Percentiles rank a stretch among this genome's conserved stretches.
phyloP scores from a whole-genome alignment of 2,329 filamentous ascomycete species.

The Talaromyces sp. region DNA sequence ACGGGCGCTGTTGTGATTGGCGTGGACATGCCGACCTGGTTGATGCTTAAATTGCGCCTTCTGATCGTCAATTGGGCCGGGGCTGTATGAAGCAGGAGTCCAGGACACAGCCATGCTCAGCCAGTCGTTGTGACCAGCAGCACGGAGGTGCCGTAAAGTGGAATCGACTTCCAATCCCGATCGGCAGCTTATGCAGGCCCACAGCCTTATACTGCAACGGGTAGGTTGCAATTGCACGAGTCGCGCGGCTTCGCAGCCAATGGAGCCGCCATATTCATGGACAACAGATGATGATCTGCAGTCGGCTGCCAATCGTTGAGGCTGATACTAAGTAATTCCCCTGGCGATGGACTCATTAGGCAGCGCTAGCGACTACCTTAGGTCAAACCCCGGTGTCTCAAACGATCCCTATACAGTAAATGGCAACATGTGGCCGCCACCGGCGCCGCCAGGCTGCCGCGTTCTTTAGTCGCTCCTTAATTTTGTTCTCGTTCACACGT shows the following conservation, averaged over 20 bases:
- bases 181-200: neutral
- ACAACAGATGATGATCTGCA: neutral
- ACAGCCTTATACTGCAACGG: neutral
- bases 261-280: neutral
- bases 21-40: neutral
- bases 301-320: neutral
- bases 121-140: neutral
- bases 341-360: neutral
- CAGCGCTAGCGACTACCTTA: neutral
- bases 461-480: neutral
- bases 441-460: neutral
- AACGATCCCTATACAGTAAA: neutral
- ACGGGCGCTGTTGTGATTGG: neutral
- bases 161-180: neutral
- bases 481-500: neutral
- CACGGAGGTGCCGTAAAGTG: neutral
- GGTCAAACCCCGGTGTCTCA: neutral
- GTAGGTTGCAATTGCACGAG: neutral
- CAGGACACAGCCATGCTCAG: neutral
- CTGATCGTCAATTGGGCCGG: neutral
- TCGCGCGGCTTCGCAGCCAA: neutral
- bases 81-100: neutral
- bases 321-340: neutral
- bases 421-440: neutral
- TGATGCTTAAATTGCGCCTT: neutral